These are phyloP conservation scores for Penicillium sp. DNA, from an alignment of 2,329 filamentous ascomycete genomes.

Conservation along the genomic window DNA sequence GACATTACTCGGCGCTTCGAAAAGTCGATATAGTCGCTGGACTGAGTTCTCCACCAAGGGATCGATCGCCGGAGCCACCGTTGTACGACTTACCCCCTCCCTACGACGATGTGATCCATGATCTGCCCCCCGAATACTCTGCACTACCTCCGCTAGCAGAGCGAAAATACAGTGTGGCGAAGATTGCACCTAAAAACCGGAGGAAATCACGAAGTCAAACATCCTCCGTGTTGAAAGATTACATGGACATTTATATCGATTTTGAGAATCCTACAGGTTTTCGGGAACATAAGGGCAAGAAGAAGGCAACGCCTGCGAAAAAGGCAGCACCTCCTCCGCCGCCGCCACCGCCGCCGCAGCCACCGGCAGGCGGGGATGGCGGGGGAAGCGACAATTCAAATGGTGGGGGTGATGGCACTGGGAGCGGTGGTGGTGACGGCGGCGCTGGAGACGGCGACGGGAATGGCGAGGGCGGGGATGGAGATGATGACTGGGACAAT, in stretches of 20 bases:
- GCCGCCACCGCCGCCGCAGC: constrained; percentile 8
- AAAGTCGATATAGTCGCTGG: constrained; percentile 2
- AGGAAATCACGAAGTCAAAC: constrained; percentile 7
- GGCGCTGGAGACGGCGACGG: constrained; percentile 32
- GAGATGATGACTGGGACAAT: constrained; percentile 41
- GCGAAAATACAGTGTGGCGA: constrained; percentile 14
- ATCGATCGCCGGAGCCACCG: constrained; percentile 10
- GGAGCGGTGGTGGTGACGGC: constrained; percentile 29
- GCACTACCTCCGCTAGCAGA: constrained; percentile 28
- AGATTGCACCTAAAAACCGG: constrained; percentile 7
- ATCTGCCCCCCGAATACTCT: constrained; percentile 36
- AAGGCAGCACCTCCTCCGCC: constrained; percentile 15
- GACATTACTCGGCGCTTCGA: not conserved
- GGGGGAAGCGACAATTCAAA: constrained; percentile 40
- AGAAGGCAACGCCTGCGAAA: constrained; percentile 23
- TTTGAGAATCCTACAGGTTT: constrained; percentile 25
- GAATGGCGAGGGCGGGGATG: constrained; percentile 39
- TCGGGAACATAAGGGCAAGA: constrained; percentile 39
- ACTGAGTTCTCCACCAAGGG: constrained; percentile 9
- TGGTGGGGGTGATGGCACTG: constrained; percentile 34
- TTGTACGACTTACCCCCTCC: constrained; percentile 28
- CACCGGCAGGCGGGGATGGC: constrained; percentile 31
- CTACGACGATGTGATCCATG: constrained; percentile 32
- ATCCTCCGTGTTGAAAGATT: constrained; percentile 11
- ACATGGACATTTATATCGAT: constrained; percentile 22